Conservation (phyloP, 1,284 basidiomycete species). For the Acaromyces ingoldii region DNA sequence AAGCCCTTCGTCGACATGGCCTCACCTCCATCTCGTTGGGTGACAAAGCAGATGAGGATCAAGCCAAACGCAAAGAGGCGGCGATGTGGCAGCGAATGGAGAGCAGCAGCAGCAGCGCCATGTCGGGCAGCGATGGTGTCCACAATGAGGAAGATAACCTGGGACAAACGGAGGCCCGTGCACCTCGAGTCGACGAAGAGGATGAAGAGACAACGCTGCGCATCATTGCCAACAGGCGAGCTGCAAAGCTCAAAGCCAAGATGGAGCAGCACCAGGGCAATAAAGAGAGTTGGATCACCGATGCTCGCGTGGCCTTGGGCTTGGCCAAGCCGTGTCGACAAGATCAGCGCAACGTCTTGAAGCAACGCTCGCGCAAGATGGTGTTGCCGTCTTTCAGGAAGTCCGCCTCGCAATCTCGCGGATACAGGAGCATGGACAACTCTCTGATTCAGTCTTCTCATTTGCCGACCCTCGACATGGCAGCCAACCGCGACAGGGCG, state of each 20-base stretch:
- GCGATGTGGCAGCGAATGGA: constrained; percentile 41
- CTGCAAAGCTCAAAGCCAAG: constrained; percentile 22
- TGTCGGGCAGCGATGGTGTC: constrained; percentile 25
- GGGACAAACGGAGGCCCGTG: too few relatives aligned
- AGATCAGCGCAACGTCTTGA: not conserved
- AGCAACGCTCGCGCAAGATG: not conserved
- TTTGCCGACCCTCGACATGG: too few relatives aligned
- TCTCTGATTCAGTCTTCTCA: too few relatives aligned
- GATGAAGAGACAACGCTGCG: constrained; percentile 47
- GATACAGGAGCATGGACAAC: too few relatives aligned
- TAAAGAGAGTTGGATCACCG: not conserved
- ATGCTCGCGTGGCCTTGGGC: constrained; percentile 1
- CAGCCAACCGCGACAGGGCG: too few relatives aligned
- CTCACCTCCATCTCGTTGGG: not conserved
- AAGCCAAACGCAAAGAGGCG: not conserved
- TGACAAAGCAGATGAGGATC: not conserved
- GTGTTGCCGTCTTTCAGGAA: too few relatives aligned
- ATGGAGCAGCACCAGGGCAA: not conserved
- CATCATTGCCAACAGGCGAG: constrained; percentile 37
- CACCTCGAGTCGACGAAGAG: constrained; percentile 23
- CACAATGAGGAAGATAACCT: constrained; percentile 1
- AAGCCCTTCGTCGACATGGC: not conserved
- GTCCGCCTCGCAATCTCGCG: too few relatives aligned
- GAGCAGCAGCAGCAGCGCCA: constrained; percentile 28
- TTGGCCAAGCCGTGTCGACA: not conserved